Conservation (phyloP, 768 basidiomycete genomes). For the Suillus subluteus region DNA sequence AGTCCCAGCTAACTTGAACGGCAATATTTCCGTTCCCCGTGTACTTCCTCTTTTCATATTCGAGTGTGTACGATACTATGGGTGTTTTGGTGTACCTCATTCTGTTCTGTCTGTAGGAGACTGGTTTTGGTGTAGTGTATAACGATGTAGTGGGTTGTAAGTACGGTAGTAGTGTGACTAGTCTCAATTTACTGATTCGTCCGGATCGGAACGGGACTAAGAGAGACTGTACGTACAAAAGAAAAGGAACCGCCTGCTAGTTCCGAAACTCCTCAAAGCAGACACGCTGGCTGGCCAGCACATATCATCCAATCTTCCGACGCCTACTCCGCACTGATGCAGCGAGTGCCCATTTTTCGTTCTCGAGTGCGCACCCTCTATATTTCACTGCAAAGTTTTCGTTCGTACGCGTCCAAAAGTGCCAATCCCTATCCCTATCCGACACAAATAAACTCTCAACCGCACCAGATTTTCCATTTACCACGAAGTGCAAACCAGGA, state of each 20-base stretch:
- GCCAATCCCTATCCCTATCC: constrained; percentile 54
- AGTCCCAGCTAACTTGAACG: background rate
- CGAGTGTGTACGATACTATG: background rate
- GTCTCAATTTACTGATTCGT: background rate
- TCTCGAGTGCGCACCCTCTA: constrained; percentile 7
- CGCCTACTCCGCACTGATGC: background rate
- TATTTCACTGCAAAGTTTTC: constrained; percentile 13
- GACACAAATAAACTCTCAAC: constrained; percentile 50
- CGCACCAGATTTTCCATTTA: constrained; percentile 68
- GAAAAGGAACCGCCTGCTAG: background rate
- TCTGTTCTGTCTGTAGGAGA: too few relatives aligned
- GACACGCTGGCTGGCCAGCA: background rate
- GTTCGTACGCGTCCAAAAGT: constrained; percentile 24
- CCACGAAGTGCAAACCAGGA: constrained; percentile 51
- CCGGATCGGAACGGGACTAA: background rate
- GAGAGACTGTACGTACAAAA: too few relatives aligned
- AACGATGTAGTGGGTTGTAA: too few relatives aligned
- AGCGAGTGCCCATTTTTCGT: background rate
- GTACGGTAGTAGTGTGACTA: too few relatives aligned
- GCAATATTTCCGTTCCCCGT: background rate
- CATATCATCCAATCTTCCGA: background rate
- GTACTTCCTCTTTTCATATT: background rate
- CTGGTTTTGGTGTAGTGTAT: too few relatives aligned
- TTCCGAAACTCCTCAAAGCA: background rate
- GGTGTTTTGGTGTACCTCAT: too few relatives aligned